Evolutionary conservation across 768 basidiomycete genomes (phyloP).

Genomic region (Bullera alba): DNA sequence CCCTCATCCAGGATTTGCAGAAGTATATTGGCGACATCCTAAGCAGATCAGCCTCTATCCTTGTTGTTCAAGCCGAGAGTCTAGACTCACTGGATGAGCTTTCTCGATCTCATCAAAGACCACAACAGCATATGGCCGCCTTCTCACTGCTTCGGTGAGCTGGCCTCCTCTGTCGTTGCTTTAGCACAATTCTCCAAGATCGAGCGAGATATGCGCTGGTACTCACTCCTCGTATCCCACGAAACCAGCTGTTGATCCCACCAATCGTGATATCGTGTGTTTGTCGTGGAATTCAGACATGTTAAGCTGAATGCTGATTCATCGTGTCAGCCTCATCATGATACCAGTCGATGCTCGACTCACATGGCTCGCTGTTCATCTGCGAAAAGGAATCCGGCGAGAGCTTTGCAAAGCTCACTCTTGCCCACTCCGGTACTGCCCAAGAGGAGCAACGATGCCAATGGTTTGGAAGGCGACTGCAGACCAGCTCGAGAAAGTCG

Average conservation of each 20-base stretch:
- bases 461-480: constrained; percentile 77
- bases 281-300: constrained; percentile 97
- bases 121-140: constrained; percentile 78
- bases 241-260: constrained; percentile 89
- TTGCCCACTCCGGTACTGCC: constrained; percentile 49
- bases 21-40: constrained; percentile 83
- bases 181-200: not conserved
- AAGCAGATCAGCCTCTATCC: not conserved
- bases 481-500: constrained; percentile 86
- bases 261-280: constrained; percentile 80
- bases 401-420: constrained; percentile 83
- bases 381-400: constrained; percentile 82
- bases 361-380: constrained; percentile 79
- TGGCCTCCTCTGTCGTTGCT: constrained; percentile 53
- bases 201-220: constrained; percentile 53
- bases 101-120: constrained; percentile 77
- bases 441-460: constrained; percentile 82
- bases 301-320: constrained; percentile 72
- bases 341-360: constrained; percentile 38
- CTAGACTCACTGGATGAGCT: constrained; percentile 62
- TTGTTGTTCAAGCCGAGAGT: not conserved
- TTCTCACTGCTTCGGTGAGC: constrained; percentile 84
- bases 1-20: constrained; percentile 90
- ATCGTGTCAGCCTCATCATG: not conserved
- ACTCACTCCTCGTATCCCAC: constrained; percentile 69